Base-by-base conservation (phyloP, 371 early-diverging fungal genomes). In the Nematocida displodere region DNA sequence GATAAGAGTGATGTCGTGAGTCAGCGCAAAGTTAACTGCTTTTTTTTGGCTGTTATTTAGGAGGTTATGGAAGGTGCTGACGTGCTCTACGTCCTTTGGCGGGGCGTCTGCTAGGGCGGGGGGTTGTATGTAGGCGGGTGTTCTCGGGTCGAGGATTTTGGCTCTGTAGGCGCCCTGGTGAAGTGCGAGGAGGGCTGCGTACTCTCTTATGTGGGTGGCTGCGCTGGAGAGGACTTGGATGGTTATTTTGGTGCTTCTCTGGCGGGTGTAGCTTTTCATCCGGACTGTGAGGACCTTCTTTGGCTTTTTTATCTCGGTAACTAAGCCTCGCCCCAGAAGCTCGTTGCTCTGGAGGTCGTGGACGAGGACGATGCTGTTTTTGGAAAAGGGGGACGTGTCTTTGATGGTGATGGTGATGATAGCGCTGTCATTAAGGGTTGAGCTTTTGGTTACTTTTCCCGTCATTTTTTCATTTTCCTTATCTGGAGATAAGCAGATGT, bases 21-120 rank as follows among this genome's bases (percentile, higher is more conserved):
- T 36, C 26, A 54, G 28, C 17, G 66, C 20, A 8, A 26, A 44
- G 22, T 34, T 40, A 11, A 80, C 64, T 17, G 80, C 78, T 1
- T 2, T 37, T 54, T 67, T 66, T 61, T 80, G 80, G 54, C 47
- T 50, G 13, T 3, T 37, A 63, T 80, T 80, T 15, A 80, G 54
- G 17, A 49, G 17, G 11, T 58, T 42, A 26, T 33, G 24, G 1
- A 54, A 24, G 4, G 17, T 42, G 40, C 11, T 22, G 20, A 42
- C 48, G 0, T 8, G 24, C 8, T 59, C 20, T n/a, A 17, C 5
- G 34, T 64, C 29, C 24, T n/a, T 7, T 11, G 58, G 24, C 17
- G 3, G 56, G 36, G 8, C 24, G 5, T 22, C n/a, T 64, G 26
- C 24, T 24, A 22, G 37, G 63, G 7, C 24, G 11, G 28, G 24